Percentiles rank a stretch among this genome's conserved stretches.
Conservation (phyloP, 1,284 basidiomycete species). For the Pholiota adiposa region DNA sequence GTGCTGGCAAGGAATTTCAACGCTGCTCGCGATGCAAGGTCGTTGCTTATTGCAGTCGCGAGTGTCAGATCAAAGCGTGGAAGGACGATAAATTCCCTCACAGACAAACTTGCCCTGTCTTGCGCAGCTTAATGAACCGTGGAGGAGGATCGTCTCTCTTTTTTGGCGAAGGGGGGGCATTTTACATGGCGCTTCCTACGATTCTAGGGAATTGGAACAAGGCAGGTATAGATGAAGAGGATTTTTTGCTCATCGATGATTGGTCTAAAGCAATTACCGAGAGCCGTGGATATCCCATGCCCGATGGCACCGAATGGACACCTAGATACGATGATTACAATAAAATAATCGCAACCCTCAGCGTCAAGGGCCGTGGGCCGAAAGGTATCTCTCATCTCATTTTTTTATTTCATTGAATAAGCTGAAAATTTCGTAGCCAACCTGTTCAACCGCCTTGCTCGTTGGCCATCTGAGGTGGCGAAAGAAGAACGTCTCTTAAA, state of each 20-base stretch:
- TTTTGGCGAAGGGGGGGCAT: not conserved
- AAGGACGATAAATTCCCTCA: constrained; percentile 14
- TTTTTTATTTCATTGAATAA: not conserved
- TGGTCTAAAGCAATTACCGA: not conserved
- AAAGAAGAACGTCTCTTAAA: constrained; percentile 6
- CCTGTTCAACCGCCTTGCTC: constrained; percentile 2
- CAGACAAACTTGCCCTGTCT: constrained; percentile 12
- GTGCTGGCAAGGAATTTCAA: constrained; percentile 14
- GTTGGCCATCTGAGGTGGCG: constrained; percentile 9
- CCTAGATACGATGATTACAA: constrained; percentile 14
- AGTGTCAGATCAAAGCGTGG: constrained; percentile 16
- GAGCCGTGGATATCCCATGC: constrained; percentile 1
- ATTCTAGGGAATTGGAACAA: constrained; percentile 5
- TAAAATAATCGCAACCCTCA: constrained; percentile 4
- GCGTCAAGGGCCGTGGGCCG: constrained; percentile 5
- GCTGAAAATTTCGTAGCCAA: constrained; percentile 1
- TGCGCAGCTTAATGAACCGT: not conserved
- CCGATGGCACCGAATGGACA: constrained; percentile 10
- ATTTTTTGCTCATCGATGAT: not conserved
- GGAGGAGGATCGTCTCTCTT: constrained; percentile 4
- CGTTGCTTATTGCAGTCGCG: constrained; percentile 17
- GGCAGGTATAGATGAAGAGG: not conserved
- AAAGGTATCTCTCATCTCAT: not conserved
- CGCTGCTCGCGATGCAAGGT: constrained; percentile 12
- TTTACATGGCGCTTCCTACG: not conserved